Base-by-base conservation (phyloP, 441 rosid genomes). In the Populus hybrid region DNA sequence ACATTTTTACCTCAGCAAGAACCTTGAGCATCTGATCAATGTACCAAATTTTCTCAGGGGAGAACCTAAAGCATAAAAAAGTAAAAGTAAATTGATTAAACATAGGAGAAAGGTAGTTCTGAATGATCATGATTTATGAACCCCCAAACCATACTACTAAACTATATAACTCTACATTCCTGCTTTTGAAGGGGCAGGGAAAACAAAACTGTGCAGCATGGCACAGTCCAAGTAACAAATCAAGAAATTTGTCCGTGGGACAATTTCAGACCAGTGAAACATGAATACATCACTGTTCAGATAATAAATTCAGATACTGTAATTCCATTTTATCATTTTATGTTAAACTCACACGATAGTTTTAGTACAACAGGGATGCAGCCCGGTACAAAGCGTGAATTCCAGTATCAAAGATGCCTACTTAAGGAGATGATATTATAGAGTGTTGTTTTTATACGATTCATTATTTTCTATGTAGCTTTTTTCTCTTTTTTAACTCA, bases 21-120 rank as follows among this genome's bases (percentile, higher is more conserved):
- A 94, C 98, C 94, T 92, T 97, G 86, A 97, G 94, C 99, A 97
- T 97, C 91, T 94, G 99, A 88, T 94, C 97, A 78, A 94, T 90
- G 87, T 97, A 93, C 99, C 99, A 97, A 38, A 91, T 87, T 86
- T 97, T 97, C 82, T 97, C 97, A 1, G 95, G 93, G 76, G 99
- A 91, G 90, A 92, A 97, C 97, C 99, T 97, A 77, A 81, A 83
- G 68, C 42, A 79, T 71, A 75, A 82, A 81, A 88, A 65, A 67
- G 77, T 75, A 45, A 77, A 72, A 77, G 76, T 76, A 76, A 83
- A 81, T 14, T 12, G 56, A 45, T 14, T 14, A 14, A 14, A 45
- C 56, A 70, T 76, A 69, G 73, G 20, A 28, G 68, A 75, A 45
- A 56, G 56, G 28, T 38, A 75, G 7, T 74, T 63, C 73, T 24